phyloP scores from a whole-genome alignment of 345 rosid genomes.

The Syzygium aromaticum region DNA sequence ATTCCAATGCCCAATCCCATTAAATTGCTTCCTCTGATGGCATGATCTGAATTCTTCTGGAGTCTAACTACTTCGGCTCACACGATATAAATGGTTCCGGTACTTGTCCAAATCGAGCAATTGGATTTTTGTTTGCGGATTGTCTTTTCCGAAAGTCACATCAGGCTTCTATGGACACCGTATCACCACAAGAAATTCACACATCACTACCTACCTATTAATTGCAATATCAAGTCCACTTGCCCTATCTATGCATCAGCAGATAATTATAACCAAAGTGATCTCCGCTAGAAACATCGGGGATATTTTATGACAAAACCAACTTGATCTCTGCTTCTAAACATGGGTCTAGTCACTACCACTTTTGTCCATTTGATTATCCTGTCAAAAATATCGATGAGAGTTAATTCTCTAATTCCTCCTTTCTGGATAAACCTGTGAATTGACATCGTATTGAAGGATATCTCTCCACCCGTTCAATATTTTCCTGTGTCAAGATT shows the following conservation, averaged over 20 bases:
- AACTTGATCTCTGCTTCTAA: not conserved
- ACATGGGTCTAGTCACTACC: not conserved
- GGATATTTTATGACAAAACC: not conserved
- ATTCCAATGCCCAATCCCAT: not conserved
- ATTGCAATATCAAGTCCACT: not conserved
- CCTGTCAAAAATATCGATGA: not conserved
- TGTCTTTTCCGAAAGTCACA: not conserved
- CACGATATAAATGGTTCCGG: not conserved
- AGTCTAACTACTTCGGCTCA: not conserved
- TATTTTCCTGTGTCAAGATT: not conserved
- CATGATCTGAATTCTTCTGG: not conserved
- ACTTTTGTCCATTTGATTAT: not conserved
- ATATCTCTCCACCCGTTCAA: not conserved
- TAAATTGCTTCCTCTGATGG: not conserved
- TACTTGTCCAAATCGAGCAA: not conserved
- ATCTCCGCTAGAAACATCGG: not conserved
- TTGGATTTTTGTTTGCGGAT: accelerated
- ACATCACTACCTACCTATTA: not conserved
- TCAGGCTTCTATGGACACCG: not conserved
- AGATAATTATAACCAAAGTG: not conserved
- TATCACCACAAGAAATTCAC: not conserved
- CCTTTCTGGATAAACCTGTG: not conserved
- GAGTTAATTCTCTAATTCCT: not conserved
- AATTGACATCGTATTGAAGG: not conserved
- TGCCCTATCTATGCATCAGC: not conserved